Evolutionary conservation across 441 rosid species (phyloP), one percentile per base, ranked within the genome.

Genomic region (Theobroma grandiflorum): DNA sequence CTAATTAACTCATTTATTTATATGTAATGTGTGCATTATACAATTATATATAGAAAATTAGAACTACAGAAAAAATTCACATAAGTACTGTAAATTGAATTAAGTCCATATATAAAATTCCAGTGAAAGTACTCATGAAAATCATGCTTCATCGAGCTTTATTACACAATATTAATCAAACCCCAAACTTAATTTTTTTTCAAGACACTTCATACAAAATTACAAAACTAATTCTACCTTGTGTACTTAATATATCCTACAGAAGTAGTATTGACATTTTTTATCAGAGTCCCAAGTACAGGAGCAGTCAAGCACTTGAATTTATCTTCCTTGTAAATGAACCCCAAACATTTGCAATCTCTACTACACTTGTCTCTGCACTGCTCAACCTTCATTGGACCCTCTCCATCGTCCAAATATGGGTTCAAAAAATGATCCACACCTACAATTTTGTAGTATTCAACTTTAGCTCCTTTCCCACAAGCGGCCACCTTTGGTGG

Each of bases 261-360:
- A 26, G 81, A 72, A 22, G 86, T 61, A 33, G 79, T 9, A 71
- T 71, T 72, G 1, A 47, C 79, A 65, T 77, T 77, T 57, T 62
- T 49, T 18, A 26, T 47, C 22, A 78, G 52, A 4, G 86, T 74
- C 64, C 62, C 42, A 14, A 78, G 53, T 65, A 68, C 4, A 3
- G 71, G 31, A 14, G 79, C 92, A 6, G 75, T 35, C 86, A 81
- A 86, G 81, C 79, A 85, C 7, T 74, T 82, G 45, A 80, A 82
- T 15, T 76, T 76, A 16, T 81, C 85, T 79, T 84, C 85, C 66
- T 81, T 82, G 69, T 85, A 86, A 43, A 86, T 81, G 47, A 77
- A 88, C 0, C 91, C 91, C 80, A 77, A n/a, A 79, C 91, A 89
- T 79, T 88, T 83, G 77, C 88, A 82, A 58, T 90, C 87, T 40